Evolutionary conservation across 1,284 basidiomycete genomes (phyloP).

Genomic region (Pholiota adiposa): DNA sequence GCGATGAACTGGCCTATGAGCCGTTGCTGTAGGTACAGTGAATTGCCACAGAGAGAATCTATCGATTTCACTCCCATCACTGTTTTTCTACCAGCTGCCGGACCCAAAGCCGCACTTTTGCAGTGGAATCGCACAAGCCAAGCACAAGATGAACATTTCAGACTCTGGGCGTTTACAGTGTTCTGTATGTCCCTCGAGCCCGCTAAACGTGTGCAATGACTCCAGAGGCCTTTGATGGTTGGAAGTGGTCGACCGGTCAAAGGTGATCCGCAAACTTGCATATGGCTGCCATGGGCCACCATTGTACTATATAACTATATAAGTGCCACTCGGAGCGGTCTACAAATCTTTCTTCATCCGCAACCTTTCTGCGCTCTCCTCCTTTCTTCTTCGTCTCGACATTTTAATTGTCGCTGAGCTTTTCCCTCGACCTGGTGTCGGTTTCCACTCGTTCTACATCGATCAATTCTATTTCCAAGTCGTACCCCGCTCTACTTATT

Average conservation of each 20-base stretch:
- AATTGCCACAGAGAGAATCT: neutral
- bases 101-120: neutral
- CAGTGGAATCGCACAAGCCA: neutral
- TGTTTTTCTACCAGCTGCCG: neutral
- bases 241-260: neutral
- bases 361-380: neutral
- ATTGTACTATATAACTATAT: neutral
- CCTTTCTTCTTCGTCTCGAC: neutral
- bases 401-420: slow-evolving; percentile 17
- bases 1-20: neutral
- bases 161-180: neutral
- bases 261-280: neutral
- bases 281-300: neutral
- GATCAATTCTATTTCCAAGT: slow-evolving; percentile 24
- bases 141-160: neutral
- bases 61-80: neutral
- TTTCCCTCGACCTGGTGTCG: slow-evolving; percentile 38
- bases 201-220: neutral
- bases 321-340: neutral
- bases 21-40: neutral
- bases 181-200: neutral
- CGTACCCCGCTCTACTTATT: neutral
- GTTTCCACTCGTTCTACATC: slow-evolving; percentile 23
- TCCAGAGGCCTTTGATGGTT: neutral
- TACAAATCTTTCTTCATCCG: neutral